Evolutionary conservation across 306 rosid species (phyloP), one percentile per base, ranked within the genome.

Genomic region (Ormosia emarginata): DNA sequence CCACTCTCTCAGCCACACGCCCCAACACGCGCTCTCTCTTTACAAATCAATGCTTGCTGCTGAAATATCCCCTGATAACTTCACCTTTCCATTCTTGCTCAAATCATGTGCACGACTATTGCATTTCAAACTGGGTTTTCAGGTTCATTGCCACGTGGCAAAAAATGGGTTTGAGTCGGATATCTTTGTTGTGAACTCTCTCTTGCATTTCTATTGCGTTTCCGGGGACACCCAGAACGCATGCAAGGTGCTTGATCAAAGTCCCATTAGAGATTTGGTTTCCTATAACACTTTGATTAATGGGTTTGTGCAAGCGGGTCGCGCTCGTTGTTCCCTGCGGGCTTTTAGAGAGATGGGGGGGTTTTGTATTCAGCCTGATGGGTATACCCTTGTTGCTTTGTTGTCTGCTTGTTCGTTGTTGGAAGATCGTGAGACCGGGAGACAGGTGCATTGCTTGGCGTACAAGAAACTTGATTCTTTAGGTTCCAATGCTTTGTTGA

Each of bases 351-450:
- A 82, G 56, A 87, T 87, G 90, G 46, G 74, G 63, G 63, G 34
- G 43, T 8, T n/a, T 64, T 2, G 17, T 5, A 8, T 87, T 64
- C 55, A 24, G 69, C 81, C 77, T 36, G 90, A 87, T 70, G 88
- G 67, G 81, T 84, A 84, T 37, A 87, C 88, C 5, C 2, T 87
- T 50, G 87, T 87, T 75, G 79, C 79, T 59, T 75, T 87, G 81
- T 58, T 87, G 73, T 82, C 86, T 29, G 85, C 57, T 43, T 85
- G 90, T 76, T 82, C 77, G 0, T 66, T 10, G 4, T 70, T 82
- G 67, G 79, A 74, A 57, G 83, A 82, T 78, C 15, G 6, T 29
- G 41, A 36, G 36, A 53, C 49, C 64, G 90, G 88, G 81, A 87
- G 46, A 59, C 79, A 85, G 69, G 71, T 87, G 53, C 90, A 87